These are phyloP conservation scores for Suhomyces coccinellae DNA, from an alignment of 1,139 yeast species.

Conservation along the genomic window DNA sequence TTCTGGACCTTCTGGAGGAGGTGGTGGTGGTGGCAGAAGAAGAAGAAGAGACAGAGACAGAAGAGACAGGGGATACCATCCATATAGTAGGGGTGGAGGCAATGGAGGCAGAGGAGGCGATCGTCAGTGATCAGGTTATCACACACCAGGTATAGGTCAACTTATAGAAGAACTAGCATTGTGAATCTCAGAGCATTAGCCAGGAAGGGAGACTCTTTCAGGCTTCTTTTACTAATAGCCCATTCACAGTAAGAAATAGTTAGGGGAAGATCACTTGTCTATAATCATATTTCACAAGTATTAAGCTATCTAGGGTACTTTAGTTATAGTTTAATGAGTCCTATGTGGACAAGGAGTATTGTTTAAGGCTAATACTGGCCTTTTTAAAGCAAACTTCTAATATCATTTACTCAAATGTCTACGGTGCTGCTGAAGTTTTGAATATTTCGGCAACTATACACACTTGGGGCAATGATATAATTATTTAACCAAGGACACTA, in stretches of 20 bases:
- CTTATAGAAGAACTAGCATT: not conserved
- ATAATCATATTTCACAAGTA: not conserved
- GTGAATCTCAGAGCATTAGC: no score
- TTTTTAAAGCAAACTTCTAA: no score
- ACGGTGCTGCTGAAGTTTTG: no score
- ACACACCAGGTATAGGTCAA: constrained; percentile 1
- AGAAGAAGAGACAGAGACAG: constrained; percentile 16
- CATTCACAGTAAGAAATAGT: not conserved
- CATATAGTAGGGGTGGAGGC: constrained; percentile 32
- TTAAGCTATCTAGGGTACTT: constrained; percentile 1
- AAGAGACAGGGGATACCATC: constrained; percentile 28
- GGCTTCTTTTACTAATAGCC: no score
- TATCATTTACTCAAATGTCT: no score
- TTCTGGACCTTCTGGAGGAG: constrained; percentile 36
- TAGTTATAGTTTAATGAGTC: constrained; percentile 1
- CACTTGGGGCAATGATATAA: no score
- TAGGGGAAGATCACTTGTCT: not conserved
- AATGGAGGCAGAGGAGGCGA: constrained; percentile 8
- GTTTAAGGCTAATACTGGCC: no score
- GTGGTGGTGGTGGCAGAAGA: constrained; percentile 29
- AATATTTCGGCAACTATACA: no score
- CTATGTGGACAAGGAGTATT: not conserved
- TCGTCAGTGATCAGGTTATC: constrained; percentile 1
- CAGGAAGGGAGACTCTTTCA: no score
- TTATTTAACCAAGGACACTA: no score